phyloP scores from a whole-genome alignment of 768 basidiomycete species.

The Termitomyces sp. region DNA sequence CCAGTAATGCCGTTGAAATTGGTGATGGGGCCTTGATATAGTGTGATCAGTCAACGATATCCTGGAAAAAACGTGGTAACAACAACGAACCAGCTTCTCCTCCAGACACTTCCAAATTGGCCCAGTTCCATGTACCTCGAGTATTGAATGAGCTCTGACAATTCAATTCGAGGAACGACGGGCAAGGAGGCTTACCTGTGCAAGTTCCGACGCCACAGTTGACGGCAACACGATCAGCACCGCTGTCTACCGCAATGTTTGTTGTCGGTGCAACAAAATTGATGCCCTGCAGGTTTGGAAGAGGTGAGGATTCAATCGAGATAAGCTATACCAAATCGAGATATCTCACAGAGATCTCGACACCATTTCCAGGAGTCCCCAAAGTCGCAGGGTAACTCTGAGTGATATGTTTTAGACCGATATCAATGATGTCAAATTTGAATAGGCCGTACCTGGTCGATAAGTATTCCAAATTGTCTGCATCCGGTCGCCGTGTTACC shows the following conservation, averaged over 20 bases:
- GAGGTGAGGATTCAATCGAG: background rate
- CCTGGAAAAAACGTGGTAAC: background rate
- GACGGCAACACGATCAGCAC: constrained; percentile 42
- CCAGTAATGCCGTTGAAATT: constrained; percentile 28
- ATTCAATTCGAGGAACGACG: background rate
- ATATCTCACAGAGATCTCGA: constrained; percentile 45
- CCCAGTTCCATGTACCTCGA: constrained; percentile 47
- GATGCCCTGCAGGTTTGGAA: constrained; percentile 31
- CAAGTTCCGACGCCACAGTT: constrained; percentile 52
- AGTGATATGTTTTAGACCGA: background rate
- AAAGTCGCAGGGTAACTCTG: constrained; percentile 53
- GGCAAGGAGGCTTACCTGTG: constrained; percentile 26
- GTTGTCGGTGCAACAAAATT: constrained; percentile 39
- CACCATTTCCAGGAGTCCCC: constrained; percentile 51
- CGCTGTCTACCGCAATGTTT: constrained; percentile 33
- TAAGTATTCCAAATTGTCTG: constrained; percentile 47
- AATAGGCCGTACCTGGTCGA: constrained; percentile 42
- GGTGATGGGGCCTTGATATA: constrained; percentile 27
- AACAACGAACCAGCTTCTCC: constrained; percentile 28
- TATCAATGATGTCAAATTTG: background rate
- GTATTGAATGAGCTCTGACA: background rate
- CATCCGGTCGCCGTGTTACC: constrained; percentile 49
- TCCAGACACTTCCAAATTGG: constrained; percentile 35
- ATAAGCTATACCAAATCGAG: background rate
- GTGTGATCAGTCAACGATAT: background rate